Evolutionary conservation across 1,139 yeast species (phyloP).

Genomic region (Yamadazyma epiphylla): DNA sequence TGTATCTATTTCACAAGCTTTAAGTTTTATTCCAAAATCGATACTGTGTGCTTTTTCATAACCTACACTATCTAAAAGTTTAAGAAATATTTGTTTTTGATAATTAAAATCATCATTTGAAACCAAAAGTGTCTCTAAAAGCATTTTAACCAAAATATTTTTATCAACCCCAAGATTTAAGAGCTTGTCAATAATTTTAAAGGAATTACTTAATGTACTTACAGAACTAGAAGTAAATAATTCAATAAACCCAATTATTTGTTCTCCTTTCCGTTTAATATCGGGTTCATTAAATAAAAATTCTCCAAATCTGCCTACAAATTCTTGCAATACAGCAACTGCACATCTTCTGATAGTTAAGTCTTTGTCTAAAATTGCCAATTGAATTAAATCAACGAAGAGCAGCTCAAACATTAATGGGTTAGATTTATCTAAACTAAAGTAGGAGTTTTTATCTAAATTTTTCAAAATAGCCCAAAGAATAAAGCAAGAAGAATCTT

Average conservation of each 20-base stretch:
- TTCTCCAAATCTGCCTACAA: conserved; percentile 69
- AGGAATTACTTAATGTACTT: conserved; percentile 22
- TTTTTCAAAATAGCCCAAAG: conserved; percentile 31
- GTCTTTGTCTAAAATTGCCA: conserved; percentile 69
- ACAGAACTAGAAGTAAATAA: conserved; percentile 26
- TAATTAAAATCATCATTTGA: conserved; percentile 28
- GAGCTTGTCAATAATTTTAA: conserved; percentile 18
- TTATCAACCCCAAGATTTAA: conserved; percentile 25
- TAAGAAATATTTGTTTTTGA: conserved; percentile 20
- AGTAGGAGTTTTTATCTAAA: conserved; percentile 19
- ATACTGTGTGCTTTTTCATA: neutral
- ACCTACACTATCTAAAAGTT: conserved; percentile 9
- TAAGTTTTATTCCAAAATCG: no score
- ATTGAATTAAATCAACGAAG: conserved; percentile 45
- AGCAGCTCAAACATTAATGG: conserved; percentile 15
- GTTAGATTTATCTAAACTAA: conserved; percentile 9
- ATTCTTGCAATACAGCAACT: conserved; percentile 82
- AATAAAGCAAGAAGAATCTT: conserved; percentile 84
- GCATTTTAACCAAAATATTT: conserved; percentile 21
- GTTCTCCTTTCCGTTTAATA: conserved; percentile 28
- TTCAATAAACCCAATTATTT: conserved; percentile 55
- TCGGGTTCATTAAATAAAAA: conserved; percentile 11
- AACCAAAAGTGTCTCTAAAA: conserved; percentile 18
- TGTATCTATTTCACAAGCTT: no score
- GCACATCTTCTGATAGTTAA: conserved; percentile 76